phyloP scores from a whole-genome alignment of 305 asterid genomes.

The Rubia peregrina region DNA sequence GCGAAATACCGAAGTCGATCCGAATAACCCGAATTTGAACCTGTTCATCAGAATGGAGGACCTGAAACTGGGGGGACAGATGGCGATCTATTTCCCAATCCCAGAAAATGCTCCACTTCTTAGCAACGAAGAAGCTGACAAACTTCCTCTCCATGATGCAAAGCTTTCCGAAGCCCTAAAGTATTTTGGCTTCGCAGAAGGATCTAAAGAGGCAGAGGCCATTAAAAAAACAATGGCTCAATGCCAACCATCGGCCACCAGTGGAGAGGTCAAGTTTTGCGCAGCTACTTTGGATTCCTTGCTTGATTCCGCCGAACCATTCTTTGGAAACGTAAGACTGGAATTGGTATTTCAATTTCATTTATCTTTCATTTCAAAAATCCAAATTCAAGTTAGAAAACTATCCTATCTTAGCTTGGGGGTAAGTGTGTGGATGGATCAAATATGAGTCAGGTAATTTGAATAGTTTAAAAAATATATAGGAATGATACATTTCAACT shows the following conservation, averaged over 20 bases:
- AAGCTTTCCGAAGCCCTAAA: slow-evolving; percentile 41
- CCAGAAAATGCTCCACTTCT: slow-evolving; percentile 14
- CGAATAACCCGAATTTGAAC: slow-evolving; percentile 15
- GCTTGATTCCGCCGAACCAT: slow-evolving; percentile 40
- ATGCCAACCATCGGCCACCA: slow-evolving; percentile 51
- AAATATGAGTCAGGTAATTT: no score
- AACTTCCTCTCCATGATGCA: slow-evolving; percentile 21
- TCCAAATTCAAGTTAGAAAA: no score
- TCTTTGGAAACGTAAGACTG: slow-evolving; percentile 26
- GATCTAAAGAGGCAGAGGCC: slow-evolving; percentile 61
- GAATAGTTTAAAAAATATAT: no score
- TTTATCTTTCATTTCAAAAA: no score
- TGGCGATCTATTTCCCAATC: slow-evolving; percentile 21
- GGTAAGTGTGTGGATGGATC: no score
- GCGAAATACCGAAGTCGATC: neutral
- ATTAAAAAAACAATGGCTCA: slow-evolving; percentile 50
- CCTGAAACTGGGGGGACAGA: slow-evolving; percentile 16
- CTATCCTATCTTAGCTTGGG: no score
- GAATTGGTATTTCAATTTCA: no score
- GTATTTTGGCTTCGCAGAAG: slow-evolving; percentile 37
- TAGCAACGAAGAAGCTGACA: slow-evolving; percentile 17
- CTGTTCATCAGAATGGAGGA: slow-evolving; percentile 18
- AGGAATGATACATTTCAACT: no score
- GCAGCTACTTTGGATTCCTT: slow-evolving; percentile 61
- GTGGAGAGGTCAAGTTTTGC: slow-evolving; percentile 70